Evolutionary conservation across 805 yeast genomes (phyloP).

Genomic region (Suhomyces sp.): DNA sequence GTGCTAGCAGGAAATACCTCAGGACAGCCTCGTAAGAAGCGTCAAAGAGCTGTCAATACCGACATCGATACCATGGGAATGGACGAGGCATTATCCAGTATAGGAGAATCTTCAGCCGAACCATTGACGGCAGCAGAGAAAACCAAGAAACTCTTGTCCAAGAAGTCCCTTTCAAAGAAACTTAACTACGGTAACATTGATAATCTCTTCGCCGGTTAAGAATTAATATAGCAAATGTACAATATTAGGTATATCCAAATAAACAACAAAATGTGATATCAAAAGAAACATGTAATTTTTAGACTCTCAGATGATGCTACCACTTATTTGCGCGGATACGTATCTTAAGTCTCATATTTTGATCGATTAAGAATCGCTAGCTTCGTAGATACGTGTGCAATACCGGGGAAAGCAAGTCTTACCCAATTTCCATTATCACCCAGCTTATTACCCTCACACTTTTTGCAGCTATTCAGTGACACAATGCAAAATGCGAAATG

Average conservation of each 20-base stretch:
- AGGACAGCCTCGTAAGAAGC: constrained; percentile 42
- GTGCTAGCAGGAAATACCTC: constrained; percentile 72
- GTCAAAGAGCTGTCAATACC: constrained; percentile 23
- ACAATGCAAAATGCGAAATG: neutral
- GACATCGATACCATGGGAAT: constrained; percentile 28
- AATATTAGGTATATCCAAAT: neutral
- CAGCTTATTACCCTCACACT: neutral
- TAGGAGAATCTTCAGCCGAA: constrained; percentile 41
- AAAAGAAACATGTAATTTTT: neutral
- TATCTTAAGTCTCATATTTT: too few relatives aligned
- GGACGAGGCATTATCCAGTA: constrained; percentile 34
- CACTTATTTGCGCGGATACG: neutral
- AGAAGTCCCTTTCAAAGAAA: constrained; percentile 79
- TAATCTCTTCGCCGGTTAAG: constrained; percentile 32
- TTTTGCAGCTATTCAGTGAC: neutral
- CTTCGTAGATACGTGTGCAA: too few relatives aligned
- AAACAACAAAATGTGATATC: neutral
- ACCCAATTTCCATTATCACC: neutral
- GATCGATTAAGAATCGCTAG: too few relatives aligned
- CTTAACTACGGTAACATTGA: constrained; percentile 84
- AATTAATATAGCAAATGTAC: neutral
- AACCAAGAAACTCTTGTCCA: constrained; percentile 72
- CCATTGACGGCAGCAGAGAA: constrained; percentile 68
- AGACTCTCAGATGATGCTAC: too few relatives aligned
- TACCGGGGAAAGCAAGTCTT: neutral